Conservation (phyloP, 768 basidiomycete species). For the Pulveroboletus sp. region DNA sequence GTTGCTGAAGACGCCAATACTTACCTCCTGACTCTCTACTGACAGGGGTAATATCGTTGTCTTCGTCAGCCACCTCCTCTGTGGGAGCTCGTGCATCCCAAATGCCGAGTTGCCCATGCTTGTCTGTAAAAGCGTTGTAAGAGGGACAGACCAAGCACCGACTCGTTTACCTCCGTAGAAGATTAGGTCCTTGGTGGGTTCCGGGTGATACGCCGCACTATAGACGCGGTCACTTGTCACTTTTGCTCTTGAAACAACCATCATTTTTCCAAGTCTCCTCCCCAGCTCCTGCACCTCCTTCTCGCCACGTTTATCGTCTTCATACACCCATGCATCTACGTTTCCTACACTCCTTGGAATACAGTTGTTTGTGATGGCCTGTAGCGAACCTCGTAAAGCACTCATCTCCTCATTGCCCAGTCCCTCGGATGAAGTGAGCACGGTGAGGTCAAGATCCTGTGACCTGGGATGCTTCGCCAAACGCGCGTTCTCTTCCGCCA, state of each 20-base stretch:
- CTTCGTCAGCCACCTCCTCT: conserved; percentile 65
- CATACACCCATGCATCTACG: conserved; percentile 50
- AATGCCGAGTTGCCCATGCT: conserved; percentile 76
- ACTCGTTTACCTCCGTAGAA: conserved; percentile 68
- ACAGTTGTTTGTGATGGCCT: conserved; percentile 33
- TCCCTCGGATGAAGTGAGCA: conserved; percentile 48
- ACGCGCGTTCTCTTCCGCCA: conserved; percentile 57
- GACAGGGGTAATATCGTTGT: conserved; percentile 41
- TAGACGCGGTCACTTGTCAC: conserved; percentile 74
- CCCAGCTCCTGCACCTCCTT: conserved; percentile 50
- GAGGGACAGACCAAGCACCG: neutral
- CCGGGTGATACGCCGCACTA: conserved; percentile 77
- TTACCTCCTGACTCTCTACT: conserved; percentile 58
- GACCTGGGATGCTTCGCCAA: conserved; percentile 65
- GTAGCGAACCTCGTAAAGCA: conserved; percentile 43
- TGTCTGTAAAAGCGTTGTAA: conserved; percentile 47
- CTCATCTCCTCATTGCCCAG: conserved; percentile 41
- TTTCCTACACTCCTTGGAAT: conserved; percentile 38
- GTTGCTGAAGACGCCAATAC: conserved; percentile 74
- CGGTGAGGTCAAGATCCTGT: conserved; percentile 55
- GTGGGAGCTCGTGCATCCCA: conserved; percentile 77
- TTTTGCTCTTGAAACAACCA: conserved; percentile 73
- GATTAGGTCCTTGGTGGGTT: conserved; percentile 73
- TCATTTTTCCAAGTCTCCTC: conserved; percentile 49
- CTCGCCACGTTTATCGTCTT: conserved; percentile 43